Base-by-base conservation (phyloP, 2,329 filamentous ascomycete genomes). In the Cladophialophora immunda region DNA sequence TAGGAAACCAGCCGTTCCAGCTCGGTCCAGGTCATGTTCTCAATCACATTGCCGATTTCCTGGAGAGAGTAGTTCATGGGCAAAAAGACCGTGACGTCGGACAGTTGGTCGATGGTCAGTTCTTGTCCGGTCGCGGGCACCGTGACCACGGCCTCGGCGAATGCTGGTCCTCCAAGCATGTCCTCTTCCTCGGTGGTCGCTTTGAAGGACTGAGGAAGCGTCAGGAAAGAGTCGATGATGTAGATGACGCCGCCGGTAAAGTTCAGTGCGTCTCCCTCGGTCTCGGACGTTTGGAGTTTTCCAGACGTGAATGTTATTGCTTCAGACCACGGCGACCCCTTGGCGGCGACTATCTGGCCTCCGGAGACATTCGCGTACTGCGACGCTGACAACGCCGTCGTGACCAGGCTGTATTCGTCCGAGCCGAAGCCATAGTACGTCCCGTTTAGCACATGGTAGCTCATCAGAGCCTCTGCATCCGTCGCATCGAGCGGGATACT, bases 401-500 rank as follows among this genome's bases (percentile, higher is more conserved):
- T 80, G 1, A 82, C 72, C 70, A 86, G 85, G 38, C 79, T 78
- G 34, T 36, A 62, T 50, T 74, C 69, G 29, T 62, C 57, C 32
- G 50, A 38, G n/a, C 32, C n/a, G 55, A 71, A 62, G 34, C 27
- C 60, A 30, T 64, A 62, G 69, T 83, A 82, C 0, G 80, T 82
- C 52, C 86, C 87, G 59, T 85, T 82, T 4, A 89, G 75, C 15
- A 89, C 81, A 73, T 89, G 87, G 75, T 89, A 89, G 62, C 75
- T 78, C 27, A 89, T 76, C 27, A 88, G 75, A 3, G 83, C 83
- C 67, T 77, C 71, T 25, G 83, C 72, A 17, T 55, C 45, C 27
- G 27, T 45, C 34, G 32, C 47, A 27, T 62, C 52, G 19, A 57
- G 36, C 19, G 58, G 38, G 11, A 62, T 19, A 27, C 45, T 61